A percentile compares a stretch with the other conserved stretches of the same genome.
Conservation (phyloP, 2,329 filamentous ascomycete species). For the Pyrenophora tritici-repentis region DNA sequence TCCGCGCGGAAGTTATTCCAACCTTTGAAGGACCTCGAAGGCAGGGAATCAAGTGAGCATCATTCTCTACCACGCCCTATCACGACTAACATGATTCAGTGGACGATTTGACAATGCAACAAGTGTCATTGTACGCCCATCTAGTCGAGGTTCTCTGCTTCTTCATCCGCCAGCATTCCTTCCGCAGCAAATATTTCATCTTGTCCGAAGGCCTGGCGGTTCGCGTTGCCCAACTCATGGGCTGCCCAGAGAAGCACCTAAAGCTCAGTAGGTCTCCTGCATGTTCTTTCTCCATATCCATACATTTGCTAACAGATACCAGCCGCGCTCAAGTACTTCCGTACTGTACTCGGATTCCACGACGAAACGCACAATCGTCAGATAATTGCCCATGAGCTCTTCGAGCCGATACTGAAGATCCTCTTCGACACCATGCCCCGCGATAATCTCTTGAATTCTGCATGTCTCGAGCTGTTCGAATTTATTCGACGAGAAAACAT, state of each 20-base stretch:
- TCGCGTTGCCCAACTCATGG: constrained; percentile 80
- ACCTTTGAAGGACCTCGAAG: constrained; percentile 80
- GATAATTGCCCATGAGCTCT: constrained; percentile 77
- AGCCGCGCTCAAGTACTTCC: constrained; percentile 94
- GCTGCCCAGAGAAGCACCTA: constrained; percentile 85
- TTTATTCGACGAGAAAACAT: constrained; percentile 68
- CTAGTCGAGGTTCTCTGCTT: constrained; percentile 92
- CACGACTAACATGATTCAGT: constrained; percentile 53
- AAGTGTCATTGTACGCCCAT: constrained; percentile 89
- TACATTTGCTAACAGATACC: constrained; percentile 14
- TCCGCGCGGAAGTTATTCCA: constrained; percentile 85
- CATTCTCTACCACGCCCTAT: not conserved
- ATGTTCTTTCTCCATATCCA: not conserved
- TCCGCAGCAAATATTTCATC: constrained; percentile 87
- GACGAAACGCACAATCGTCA: constrained; percentile 92
- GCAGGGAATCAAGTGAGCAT: constrained; percentile 59
- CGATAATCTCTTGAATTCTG: constrained; percentile 92
- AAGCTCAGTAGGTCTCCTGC: constrained; percentile 71
- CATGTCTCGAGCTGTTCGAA: constrained; percentile 91
- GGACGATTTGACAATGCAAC: constrained; percentile 75
- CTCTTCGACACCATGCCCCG: constrained; percentile 84
- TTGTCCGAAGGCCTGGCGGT: constrained; percentile 76
- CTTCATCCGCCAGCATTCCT: constrained; percentile 86
- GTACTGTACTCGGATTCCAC: constrained; percentile 79
- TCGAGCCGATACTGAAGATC: constrained; percentile 84